These are phyloP conservation scores for Candida awuae DNA, from an alignment of 805 yeast species.

Conservation along the genomic window DNA sequence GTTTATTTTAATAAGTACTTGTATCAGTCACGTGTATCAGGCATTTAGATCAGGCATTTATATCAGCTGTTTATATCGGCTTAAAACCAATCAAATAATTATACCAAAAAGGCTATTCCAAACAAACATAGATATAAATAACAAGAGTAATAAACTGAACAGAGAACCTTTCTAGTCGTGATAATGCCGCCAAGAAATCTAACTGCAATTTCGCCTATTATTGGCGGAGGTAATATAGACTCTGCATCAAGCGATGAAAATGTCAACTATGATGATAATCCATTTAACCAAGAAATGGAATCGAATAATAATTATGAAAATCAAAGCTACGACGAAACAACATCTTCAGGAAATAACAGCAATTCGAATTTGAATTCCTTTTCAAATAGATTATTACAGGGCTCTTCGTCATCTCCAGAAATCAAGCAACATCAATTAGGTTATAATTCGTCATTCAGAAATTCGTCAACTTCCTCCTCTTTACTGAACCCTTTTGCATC, in stretches of 20 bases:
- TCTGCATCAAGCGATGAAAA: constrained; percentile 21
- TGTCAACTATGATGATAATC: constrained; percentile 15
- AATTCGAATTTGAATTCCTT: constrained; percentile 12
- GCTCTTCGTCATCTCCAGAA: constrained; percentile 15
- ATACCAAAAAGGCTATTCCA: too few relatives aligned
- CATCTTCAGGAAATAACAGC: constrained; percentile 7
- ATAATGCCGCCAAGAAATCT: constrained; percentile 28
- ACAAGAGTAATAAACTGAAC: neutral
- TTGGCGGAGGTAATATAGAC: constrained; percentile 18
- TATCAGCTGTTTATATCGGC: too few relatives aligned
- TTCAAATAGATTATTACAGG: constrained; percentile 10
- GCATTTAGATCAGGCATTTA: too few relatives aligned
- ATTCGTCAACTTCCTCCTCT: constrained; percentile 23
- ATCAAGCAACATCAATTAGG: constrained; percentile 17
- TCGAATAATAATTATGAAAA: constrained; percentile 22
- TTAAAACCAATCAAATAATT: too few relatives aligned
- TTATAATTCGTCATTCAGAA: constrained; percentile 20
- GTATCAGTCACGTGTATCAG: too few relatives aligned
- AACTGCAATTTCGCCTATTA: constrained; percentile 28
- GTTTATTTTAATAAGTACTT: too few relatives aligned
- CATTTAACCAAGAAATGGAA: constrained; percentile 19
- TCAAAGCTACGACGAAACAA: constrained; percentile 20
- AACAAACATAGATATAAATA: neutral
- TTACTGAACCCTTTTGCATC: constrained; percentile 27
- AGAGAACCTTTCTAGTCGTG: too few relatives aligned